phyloP scores from a whole-genome alignment of 345 rosid genomes.

The Streptanthus diversifolius region DNA sequence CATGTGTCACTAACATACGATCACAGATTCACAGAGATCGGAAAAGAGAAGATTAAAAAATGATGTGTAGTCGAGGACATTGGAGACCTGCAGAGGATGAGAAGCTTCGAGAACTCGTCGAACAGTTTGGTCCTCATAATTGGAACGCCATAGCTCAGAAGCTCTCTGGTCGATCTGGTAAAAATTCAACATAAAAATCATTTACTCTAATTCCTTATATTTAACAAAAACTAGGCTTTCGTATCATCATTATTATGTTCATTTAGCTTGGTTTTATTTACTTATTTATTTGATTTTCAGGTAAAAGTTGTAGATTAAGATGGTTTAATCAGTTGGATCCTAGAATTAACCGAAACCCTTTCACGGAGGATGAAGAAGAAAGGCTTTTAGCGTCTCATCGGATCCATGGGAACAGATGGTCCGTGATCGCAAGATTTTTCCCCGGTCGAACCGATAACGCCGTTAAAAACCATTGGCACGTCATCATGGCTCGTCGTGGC shows the following conservation, averaged over 20 bases:
- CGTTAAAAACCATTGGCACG: constrained; percentile 97
- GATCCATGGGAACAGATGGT: constrained; percentile 88
- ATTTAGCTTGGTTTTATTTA: background rate
- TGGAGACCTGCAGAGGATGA: constrained; percentile 81
- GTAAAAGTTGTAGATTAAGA: constrained; percentile 92
- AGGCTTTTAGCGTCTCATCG: constrained; percentile 65
- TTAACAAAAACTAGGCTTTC: background rate
- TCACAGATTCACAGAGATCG: background rate
- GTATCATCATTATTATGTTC: background rate
- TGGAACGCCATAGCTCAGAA: constrained; percentile 91
- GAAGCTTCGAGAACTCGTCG: constrained; percentile 69
- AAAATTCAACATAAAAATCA: background rate
- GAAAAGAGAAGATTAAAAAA: constrained; percentile 17
- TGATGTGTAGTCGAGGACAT: constrained; percentile 67
- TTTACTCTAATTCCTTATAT: background rate
- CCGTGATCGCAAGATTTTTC: constrained; percentile 75
- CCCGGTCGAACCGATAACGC: constrained; percentile 95
- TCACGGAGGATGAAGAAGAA: constrained; percentile 80
- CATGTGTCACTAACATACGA: background rate
- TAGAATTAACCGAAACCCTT: constrained; percentile 73
- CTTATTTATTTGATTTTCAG: constrained; percentile 29
- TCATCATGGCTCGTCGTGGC: constrained; percentile 81
- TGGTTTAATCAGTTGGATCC: constrained; percentile 97
- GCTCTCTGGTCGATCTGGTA: constrained; percentile 93
- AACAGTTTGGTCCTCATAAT: constrained; percentile 84